Percentiles rank a stretch among this genome's conserved stretches.
Conservation (phyloP, 2,329 filamentous ascomycete genomes). For the Periglandula ipomoeae region DNA sequence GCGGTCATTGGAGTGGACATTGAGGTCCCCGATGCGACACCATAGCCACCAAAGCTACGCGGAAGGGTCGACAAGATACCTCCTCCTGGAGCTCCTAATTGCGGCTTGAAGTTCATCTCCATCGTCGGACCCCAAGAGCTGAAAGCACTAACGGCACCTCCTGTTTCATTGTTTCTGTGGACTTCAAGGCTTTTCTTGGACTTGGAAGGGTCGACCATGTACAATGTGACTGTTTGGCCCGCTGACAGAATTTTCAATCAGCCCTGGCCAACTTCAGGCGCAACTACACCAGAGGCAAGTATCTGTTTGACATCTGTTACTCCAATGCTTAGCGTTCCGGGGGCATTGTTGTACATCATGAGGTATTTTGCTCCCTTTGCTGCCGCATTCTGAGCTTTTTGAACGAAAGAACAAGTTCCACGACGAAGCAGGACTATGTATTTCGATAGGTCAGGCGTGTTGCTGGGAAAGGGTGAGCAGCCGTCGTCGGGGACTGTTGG, state of each 20-base stretch:
- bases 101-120: constrained; percentile 30
- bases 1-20: constrained; percentile 37
- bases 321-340: constrained; percentile 7
- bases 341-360: constrained; percentile 49
- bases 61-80: constrained; percentile 38
- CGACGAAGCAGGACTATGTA: constrained; percentile 46
- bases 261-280: constrained; percentile 32
- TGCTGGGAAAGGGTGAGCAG: constrained; percentile 38
- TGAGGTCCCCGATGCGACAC: constrained; percentile 35
- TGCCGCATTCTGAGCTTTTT: constrained; percentile 2
- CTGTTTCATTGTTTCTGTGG: not conserved
- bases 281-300: constrained; percentile 16
- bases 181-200: not conserved
- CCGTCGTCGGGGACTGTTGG: constrained; percentile 34
- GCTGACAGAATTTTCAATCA: constrained; percentile 30
- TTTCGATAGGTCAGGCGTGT: constrained; percentile 41
- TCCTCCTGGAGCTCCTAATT: constrained; percentile 29
- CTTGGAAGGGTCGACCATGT: constrained; percentile 23
- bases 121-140: constrained; percentile 33
- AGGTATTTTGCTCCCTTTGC: constrained; percentile 48
- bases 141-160: constrained; percentile 7
- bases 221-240: constrained; percentile 28
- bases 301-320: constrained; percentile 23
- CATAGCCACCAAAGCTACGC: constrained; percentile 24
- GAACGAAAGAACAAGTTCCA: constrained; percentile 33